Evolutionary conservation across 2,329 filamentous ascomycete species (phyloP).

Genomic region (Acarospora socialis): DNA sequence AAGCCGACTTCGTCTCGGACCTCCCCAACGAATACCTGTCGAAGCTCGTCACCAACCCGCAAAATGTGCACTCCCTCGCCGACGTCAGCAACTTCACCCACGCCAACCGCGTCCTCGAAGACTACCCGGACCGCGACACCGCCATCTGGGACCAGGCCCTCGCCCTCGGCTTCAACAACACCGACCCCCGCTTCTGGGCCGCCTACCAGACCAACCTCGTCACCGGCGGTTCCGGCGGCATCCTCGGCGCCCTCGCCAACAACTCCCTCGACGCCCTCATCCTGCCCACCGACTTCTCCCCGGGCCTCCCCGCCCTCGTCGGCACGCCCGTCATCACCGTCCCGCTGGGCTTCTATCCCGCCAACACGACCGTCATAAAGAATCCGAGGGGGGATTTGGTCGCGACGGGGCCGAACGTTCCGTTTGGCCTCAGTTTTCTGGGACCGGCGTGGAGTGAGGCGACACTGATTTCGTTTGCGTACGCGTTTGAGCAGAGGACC

Average conservation of each 20-base stretch:
- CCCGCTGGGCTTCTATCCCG: slow-evolving; percentile 44
- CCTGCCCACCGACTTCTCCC: slow-evolving; percentile 38
- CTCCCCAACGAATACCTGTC: slow-evolving; percentile 41
- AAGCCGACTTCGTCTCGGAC: slow-evolving; percentile 45
- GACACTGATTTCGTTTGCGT: slow-evolving; percentile 48
- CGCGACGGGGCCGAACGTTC: slow-evolving; percentile 37
- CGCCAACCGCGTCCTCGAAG: slow-evolving; percentile 35
- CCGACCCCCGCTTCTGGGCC: slow-evolving; percentile 41
- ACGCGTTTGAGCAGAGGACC: slow-evolving; percentile 53
- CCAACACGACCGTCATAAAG: slow-evolving; percentile 31
- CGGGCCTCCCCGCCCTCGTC: slow-evolving; percentile 38
- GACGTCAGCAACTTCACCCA: slow-evolving; percentile 45
- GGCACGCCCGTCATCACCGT: slow-evolving; percentile 49
- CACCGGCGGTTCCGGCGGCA: slow-evolving; percentile 43
- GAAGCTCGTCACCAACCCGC: slow-evolving; percentile 43
- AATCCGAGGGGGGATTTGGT: slow-evolving; percentile 39
- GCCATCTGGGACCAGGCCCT: slow-evolving; percentile 40
- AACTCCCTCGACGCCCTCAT: slow-evolving; percentile 48
- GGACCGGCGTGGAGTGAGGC: slow-evolving; percentile 48
- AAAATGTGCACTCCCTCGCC: slow-evolving; percentile 36
- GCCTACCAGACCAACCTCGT: slow-evolving; percentile 39
- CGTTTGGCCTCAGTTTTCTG: slow-evolving; percentile 50
- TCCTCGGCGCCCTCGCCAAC: slow-evolving; percentile 44
- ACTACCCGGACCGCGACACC: slow-evolving; percentile 49
- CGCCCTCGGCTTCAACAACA: slow-evolving; percentile 40